Base-by-base conservation (phyloP, 2,329 filamentous ascomycete species). In the Immersiporthe knoxdaviesiana region DNA sequence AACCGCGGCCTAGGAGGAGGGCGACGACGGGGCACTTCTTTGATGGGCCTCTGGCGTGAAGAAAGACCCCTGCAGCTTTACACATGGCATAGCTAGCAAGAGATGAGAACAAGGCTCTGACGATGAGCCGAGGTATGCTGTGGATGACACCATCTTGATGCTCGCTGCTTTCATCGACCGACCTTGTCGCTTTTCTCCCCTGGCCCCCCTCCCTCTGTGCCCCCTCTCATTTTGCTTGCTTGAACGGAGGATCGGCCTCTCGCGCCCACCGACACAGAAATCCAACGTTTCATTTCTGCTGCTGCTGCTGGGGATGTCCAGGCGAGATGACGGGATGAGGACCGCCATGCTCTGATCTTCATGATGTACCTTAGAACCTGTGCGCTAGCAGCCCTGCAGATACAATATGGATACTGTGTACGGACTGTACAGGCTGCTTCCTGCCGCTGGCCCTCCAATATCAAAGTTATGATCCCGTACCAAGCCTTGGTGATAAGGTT, bases 1-100 rank as follows among this genome's bases (percentile, higher is more conserved):
- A 4, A 56, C 50, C 24, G 18, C 24, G 41, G 27, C 21, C 58
- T 8, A 60, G 27, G 58, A 27, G 65, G 41, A 41, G 56, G 39
- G 35, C 44, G 35, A 30, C 56, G 35, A 52, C 30, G 54, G 24
- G 14, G 54, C 77, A 27, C 66, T 79, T 63, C 68, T 79, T 64
- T 71, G 73, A 39, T 77, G 66, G 68, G 32, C 35, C 39, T 6
- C 18, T 44, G 11, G 63, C 35, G 24, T 54, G 41, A 50, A 35
- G 35, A 35, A 35, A 35, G 5, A 12, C 11, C 21, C 6, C 14
- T 18, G 27, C 14, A 16, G n/a, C n/a, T 24, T 14, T 54, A 11
- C 4, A 4, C 10, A 54, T 24, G 24, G 27, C 12, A 44, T 12
- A 16, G 41, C 4, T 35, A 44, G 41, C 47, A 12, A 50, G 47